Percentiles rank a stretch among this genome's conserved stretches.
These are phyloP conservation scores for Eimeria brunetti DNA, from an alignment of 169 alveolate species.

Conservation along the genomic window DNA sequence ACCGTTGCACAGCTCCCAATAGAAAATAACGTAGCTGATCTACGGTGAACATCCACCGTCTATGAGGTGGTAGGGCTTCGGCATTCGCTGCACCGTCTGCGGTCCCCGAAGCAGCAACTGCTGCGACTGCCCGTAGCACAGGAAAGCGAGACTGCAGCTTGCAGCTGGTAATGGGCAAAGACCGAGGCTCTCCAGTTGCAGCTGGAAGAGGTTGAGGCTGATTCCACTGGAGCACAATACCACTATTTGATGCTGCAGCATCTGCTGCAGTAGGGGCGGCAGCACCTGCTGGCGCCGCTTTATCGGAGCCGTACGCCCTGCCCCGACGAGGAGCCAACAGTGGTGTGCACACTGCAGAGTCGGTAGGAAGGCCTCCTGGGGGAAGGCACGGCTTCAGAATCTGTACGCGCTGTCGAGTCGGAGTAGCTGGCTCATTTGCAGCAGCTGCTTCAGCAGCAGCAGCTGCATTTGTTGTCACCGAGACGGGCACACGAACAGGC, in stretches of 20 bases:
- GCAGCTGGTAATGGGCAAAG: slow-evolving; percentile 55
- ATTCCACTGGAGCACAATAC: neutral
- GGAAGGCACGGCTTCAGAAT: slow-evolving; percentile 56
- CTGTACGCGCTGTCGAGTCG: slow-evolving; percentile 47
- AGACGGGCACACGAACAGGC: slow-evolving; percentile 15
- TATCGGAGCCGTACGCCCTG: slow-evolving; percentile 3
- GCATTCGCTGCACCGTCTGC: neutral
- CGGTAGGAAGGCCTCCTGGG: slow-evolving; percentile 36
- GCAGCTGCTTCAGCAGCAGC: neutral
- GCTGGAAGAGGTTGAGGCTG: neutral
- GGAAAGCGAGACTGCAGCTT: slow-evolving; percentile 59
- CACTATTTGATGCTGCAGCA: neutral
- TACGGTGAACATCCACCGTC: slow-evolving; percentile 41
- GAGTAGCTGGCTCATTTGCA: slow-evolving; percentile 35
- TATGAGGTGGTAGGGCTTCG: slow-evolving; percentile 36
- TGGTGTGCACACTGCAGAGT: slow-evolving; percentile 54
- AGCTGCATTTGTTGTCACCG: neutral
- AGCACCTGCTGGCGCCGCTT: neutral
- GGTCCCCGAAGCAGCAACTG: slow-evolving; percentile 17
- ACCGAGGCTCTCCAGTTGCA: slow-evolving; percentile 17
- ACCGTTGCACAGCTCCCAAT: slow-evolving; percentile 51
- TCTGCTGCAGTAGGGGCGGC: neutral
- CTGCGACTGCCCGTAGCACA: slow-evolving; percentile 28
- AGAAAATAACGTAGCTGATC: slow-evolving; percentile 27
- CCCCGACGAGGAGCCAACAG: slow-evolving; percentile 32